Evolutionary conservation across 2,329 filamentous ascomycete genomes (phyloP), one percentile per base, ranked within the genome.

Genomic region (Ophiostoma sp.): DNA sequence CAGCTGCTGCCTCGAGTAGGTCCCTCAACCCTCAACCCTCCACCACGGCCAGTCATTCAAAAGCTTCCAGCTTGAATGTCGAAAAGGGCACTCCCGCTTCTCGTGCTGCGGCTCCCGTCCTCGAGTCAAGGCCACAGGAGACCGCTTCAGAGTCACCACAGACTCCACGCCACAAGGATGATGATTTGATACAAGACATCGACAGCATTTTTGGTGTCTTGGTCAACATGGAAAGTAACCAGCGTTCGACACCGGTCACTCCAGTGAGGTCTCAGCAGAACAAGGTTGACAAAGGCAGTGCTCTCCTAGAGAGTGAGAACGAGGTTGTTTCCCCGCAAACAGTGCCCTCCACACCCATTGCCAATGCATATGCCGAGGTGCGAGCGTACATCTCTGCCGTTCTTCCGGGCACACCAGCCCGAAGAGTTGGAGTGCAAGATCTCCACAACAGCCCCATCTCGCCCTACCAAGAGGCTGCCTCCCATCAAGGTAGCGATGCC

Each of bases 361-460:
- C 68, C 22, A 59, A 48, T 17, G 75, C 75, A 4, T 76, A 76
- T 25, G 75, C 74, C 12, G 73, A 75, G 28, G 71, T 76, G 33
- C 55, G 71, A 39, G 73, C 74, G 8, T 76, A 74, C 61, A 74
- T 76, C 3, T 25, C 71, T 15, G 52, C 25, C 5, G 52, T 71
- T 2, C 71, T 74, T 36, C 42, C 69, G 2, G 70, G 72, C 36
- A 33, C 64, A 17, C 45, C 19, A 25, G 28, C 15, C 19, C 12
- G 12, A 1, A 36, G 15, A 33, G 59, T 52, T 2, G 25, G 9
- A 28, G 39, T 6, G 31, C 57, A 28, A 15, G 52, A 12, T 1
- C 52, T 39, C 1, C 36, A n/a, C 25, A 57, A 52, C 15, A 72
- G 61, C 4, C 31, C 72, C 69, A 31, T 61, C 9, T 73, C 73